Evolutionary conservation across 2,329 filamentous ascomycete genomes (phyloP).

Genomic region (Trichoderma endophyticum): DNA sequence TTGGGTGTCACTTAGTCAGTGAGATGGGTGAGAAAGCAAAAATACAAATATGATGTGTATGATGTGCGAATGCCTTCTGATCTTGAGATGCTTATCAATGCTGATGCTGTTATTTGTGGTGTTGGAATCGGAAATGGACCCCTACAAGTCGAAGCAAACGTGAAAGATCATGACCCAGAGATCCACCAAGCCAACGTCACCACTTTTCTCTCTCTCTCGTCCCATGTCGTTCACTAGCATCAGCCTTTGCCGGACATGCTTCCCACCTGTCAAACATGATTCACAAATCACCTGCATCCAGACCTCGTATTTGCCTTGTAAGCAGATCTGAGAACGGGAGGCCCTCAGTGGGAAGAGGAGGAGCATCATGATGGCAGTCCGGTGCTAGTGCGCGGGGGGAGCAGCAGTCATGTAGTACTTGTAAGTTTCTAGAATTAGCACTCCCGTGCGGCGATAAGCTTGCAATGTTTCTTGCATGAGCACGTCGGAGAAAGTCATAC

Average conservation of each 20-base stretch:
- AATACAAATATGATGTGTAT: background rate
- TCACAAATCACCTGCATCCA: background rate
- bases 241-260: background rate
- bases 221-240: background rate
- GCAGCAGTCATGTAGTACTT: background rate
- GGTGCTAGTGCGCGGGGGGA: background rate
- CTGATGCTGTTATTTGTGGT: background rate
- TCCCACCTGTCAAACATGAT: background rate
- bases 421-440: background rate
- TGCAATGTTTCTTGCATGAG: conserved; percentile 1
- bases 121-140: background rate
- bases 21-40: background rate
- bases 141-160: background rate
- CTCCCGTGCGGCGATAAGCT: background rate
- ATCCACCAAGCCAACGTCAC: background rate
- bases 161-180: background rate
- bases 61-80: background rate
- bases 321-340: background rate
- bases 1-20: background rate
- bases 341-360: background rate
- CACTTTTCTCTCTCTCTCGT: background rate
- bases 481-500: background rate
- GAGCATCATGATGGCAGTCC: background rate
- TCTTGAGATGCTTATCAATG: background rate
- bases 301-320: background rate